Evolutionary conservation across 1,284 basidiomycete species (phyloP).

Genomic region (Porogramme epimiltina): DNA sequence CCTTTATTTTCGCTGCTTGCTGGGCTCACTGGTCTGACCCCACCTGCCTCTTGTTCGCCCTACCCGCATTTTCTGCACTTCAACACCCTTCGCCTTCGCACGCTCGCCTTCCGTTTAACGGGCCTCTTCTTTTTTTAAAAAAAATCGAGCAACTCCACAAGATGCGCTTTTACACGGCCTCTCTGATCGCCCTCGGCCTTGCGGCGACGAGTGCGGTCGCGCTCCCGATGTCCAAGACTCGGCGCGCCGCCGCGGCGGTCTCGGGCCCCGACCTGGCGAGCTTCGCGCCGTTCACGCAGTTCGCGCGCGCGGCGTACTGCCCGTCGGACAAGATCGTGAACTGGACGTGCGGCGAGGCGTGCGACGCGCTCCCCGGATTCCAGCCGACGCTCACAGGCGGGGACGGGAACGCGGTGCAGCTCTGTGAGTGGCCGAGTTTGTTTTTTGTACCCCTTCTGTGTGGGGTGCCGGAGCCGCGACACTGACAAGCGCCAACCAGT

Average conservation of each 20-base stretch:
- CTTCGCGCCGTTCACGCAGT: slow-evolving; percentile 48
- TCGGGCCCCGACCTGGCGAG: slow-evolving; percentile 36
- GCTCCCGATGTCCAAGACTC: slow-evolving; percentile 14
- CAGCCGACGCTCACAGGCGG: slow-evolving; percentile 46
- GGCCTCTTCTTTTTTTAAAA: neutral
- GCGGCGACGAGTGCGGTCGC: neutral
- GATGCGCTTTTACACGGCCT: slow-evolving; percentile 15
- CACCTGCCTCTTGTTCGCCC: neutral
- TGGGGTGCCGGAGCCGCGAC: too few species aligned
- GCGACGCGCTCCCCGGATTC: slow-evolving; percentile 45
- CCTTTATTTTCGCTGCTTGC: neutral
- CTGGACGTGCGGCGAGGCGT: slow-evolving; percentile 51
- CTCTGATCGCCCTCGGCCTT: slow-evolving; percentile 3
- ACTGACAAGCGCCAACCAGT: slow-evolving; percentile 31
- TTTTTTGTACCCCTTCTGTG: neutral
- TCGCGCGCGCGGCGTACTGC: slow-evolving; percentile 57
- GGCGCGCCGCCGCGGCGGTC: slow-evolving; percentile 33
- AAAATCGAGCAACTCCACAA: neutral
- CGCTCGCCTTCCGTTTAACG: neutral
- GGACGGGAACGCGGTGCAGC: slow-evolving; percentile 46
- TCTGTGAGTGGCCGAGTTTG: slow-evolving; percentile 34
- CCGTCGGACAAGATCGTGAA: slow-evolving; percentile 36
- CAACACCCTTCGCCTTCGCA: neutral
- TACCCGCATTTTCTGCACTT: neutral
- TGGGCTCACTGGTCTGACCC: slow-evolving; percentile 1